These are phyloP conservation scores for Candida lessepsii DNA, from an alignment of 805 yeast genomes.

Conservation along the genomic window DNA sequence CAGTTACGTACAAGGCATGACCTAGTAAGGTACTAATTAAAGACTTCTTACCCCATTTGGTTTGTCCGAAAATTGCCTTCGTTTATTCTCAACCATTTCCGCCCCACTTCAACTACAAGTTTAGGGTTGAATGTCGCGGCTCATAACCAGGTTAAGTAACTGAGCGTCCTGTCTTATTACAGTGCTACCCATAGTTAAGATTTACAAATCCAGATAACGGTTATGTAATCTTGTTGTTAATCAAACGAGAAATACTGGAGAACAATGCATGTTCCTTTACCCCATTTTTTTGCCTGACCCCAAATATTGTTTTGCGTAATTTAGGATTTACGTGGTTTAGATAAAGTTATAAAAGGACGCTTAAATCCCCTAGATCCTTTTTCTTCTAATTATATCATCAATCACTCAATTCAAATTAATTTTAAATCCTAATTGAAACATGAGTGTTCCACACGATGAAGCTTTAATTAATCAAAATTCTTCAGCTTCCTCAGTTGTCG, in stretches of 20 bases:
- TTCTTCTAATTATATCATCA: background rate
- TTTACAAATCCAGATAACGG: background rate
- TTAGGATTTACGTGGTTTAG: too few relatives aligned
- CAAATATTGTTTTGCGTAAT: background rate
- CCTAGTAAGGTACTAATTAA: background rate
- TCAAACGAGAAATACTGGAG: background rate
- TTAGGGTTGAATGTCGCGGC: background rate
- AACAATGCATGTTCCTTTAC: slow-evolving; percentile 3
- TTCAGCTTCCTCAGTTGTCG: slow-evolving; percentile 13
- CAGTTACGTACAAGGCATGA: too few relatives aligned
- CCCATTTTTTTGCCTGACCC: slow-evolving; percentile 7
- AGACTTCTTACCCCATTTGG: background rate
- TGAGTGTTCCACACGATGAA: slow-evolving; percentile 5
- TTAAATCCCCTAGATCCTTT: background rate
- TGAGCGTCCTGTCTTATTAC: too few relatives aligned
- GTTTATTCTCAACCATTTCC: slow-evolving; percentile 1
- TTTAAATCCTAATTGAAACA: background rate
- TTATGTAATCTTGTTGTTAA: slow-evolving; percentile 5
- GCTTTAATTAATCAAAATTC: slow-evolving; percentile 7
- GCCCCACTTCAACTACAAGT: slow-evolving; percentile 3
- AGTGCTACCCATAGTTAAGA: background rate
- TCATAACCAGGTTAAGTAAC: slow-evolving; percentile 2
- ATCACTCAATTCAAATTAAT: background rate
- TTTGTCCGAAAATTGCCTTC: slow-evolving; percentile 4
- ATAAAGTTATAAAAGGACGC: background rate